phyloP scores from a whole-genome alignment of 2,329 filamentous ascomycete genomes.

The Fonsecaea pugnacius region DNA sequence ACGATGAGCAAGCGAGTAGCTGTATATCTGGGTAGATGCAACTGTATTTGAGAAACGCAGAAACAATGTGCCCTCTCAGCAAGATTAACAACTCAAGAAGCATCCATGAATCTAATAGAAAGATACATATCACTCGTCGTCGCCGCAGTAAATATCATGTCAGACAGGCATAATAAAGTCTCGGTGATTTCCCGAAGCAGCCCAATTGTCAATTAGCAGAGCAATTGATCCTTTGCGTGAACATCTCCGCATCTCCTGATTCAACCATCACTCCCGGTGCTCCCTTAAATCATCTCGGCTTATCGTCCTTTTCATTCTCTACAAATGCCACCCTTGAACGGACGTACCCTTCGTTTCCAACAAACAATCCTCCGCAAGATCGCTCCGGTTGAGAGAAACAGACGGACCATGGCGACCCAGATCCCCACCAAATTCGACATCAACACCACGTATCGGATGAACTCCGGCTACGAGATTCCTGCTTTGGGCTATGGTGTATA shows the following conservation, averaged over 20 bases:
- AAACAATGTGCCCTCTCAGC: background rate
- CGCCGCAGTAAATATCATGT: background rate
- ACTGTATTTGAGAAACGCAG: background rate
- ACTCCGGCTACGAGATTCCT: slow-evolving; percentile 47
- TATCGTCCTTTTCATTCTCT: background rate
- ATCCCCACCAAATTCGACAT: slow-evolving; percentile 31
- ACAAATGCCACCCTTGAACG: background rate
- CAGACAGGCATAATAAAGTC: background rate
- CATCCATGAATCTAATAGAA: too few relatives aligned
- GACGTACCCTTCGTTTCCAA: background rate
- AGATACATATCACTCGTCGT: background rate
- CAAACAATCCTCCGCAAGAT: background rate
- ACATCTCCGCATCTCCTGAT: background rate
- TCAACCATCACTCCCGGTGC: background rate
- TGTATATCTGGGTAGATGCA: background rate
- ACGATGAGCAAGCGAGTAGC: background rate
- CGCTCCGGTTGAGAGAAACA: background rate
- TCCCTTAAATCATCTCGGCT: background rate
- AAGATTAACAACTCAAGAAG: background rate
- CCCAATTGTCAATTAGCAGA: background rate
- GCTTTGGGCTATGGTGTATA: slow-evolving; percentile 49
- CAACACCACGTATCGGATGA: slow-evolving; percentile 45
- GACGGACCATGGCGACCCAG: slow-evolving; percentile 30
- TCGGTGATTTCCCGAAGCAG: background rate
- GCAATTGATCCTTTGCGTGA: background rate